phyloP scores from a whole-genome alignment of 225 moss, liverwort and hornwort genomes.

The Straminergon stramineum region DNA sequence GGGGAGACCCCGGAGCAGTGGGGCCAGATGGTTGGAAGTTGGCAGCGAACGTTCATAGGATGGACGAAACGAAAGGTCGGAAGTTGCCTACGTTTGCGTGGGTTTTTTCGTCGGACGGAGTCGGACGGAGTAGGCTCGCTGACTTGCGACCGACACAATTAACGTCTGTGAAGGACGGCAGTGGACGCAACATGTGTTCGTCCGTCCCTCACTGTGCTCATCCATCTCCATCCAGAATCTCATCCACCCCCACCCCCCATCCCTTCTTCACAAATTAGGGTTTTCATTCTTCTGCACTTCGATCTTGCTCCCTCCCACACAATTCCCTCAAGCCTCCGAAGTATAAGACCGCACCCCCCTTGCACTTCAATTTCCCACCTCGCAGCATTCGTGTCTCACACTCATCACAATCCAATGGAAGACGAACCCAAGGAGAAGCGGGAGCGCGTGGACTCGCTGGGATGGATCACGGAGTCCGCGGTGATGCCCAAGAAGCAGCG shows the following conservation, averaged over 20 bases:
- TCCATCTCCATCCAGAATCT: neutral
- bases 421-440: constrained; percentile 19
- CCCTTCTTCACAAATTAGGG: neutral
- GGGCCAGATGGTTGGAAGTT: neutral
- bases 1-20: neutral
- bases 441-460: constrained; percentile 78
- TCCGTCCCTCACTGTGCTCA: neutral
- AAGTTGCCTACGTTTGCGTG: neutral
- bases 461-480: constrained; percentile 97
- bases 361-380: neutral
- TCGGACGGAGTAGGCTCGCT: neutral
- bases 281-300: neutral
- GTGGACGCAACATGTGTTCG: neutral
- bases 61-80: neutral
- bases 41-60: neutral
- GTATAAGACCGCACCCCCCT: neutral
- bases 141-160: neutral
- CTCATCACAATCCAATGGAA: neutral
- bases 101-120: neutral
- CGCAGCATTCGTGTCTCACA: neutral
- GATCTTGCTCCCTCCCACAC: neutral
- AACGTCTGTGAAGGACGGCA: neutral
- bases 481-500: constrained; percentile 92
- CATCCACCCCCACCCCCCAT: neutral
- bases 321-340: neutral